Base-by-base conservation (phyloP, 2,329 filamentous ascomycete species). In the Colletotrichum chrysophilum region DNA sequence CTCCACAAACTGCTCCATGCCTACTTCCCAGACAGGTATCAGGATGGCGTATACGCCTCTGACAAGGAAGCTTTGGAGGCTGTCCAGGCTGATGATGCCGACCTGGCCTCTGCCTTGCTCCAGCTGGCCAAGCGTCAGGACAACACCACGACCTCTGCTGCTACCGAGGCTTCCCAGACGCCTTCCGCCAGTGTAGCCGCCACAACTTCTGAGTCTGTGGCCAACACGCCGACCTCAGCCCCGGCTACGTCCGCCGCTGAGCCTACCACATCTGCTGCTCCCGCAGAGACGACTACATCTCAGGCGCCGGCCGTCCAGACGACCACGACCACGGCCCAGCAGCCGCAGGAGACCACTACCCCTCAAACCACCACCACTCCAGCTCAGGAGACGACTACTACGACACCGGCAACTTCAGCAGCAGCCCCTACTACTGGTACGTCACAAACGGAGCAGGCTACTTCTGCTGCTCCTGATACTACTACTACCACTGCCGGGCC, bases 1-100 rank as follows among this genome's bases (percentile, higher is more conserved):
- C 86, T 96, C 70, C 93, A 95, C 82, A 89, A 90, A 62, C 90
- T 94, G 69, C 87, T 96, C 36, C 92, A 94, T 82, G 86, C 88
- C 76, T 89, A 92, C 79, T 87, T 93, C 70, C 89, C 91, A 61
- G 88, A 89, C 64, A 90, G 91, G 80, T 95, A 93, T 84, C 89
- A 92, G 81, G 90, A 94, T 80, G 93, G 93, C 74, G 89, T 94
- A 71, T 94, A 93, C 82, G 88, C 90, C 77, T 91, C 91, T 77
- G 93, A 94, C 80, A 88, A 88, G 78, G 87, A 89, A 13, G 93
- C 92, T 30, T 87, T 94, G 70, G 90, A 94, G 82, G 91, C 89
- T 38, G 88, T 94, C 32, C 90, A 92, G 84, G 86, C 87, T 58
- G 88, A 90, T 77, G 89, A 94, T 80, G 89, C 91, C 26, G 87